Base-by-base conservation (phyloP, 169 alveolate genomes). In the Eimeria praecox region DNA sequence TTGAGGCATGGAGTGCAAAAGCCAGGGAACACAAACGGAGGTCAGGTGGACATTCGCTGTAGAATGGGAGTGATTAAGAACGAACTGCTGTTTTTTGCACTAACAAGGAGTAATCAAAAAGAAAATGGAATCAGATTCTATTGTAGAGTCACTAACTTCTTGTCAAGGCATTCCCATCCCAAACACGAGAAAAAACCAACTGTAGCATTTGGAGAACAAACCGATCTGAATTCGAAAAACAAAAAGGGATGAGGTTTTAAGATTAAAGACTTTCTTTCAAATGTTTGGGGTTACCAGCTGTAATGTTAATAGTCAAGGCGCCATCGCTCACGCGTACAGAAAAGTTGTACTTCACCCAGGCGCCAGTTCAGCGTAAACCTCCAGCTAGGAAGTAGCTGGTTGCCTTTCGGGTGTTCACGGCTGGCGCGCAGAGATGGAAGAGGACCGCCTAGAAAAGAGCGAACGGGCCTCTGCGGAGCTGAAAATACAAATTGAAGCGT, bases 371-470 rank as follows among this genome's bases (percentile, higher is more conserved):
- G 38, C 33, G 30, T 71, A 12, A 8, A 71, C 49, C 14, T 80
- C 33, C 69, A 80, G 38, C 27, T 78, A 49, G 9, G 64, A 24
- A 30, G 30, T 22, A 30, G 52, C 9, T 30, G 80, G 2, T 30
- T 38, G 52, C 91, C 24, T 54, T 83, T 9, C 30, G n/a, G 40
- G 24, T 5, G 30, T 20, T 22, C 8, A 35, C 24, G 52, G 54
- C 24, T 83, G 46, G 40, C 44, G 22, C 54, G 91, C 91, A 83
- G 91, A 49, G n/a, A 27, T 83, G 71, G 77, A 83, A 20, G 75
- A 49, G 91, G 91, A 83, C 56, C 75, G 49, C 8, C 71, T 33
- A 59, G 77, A 83, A 52, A 83, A 83, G 77, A 83, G 91, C 33
- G 91, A 83, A 33, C 52, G 91, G 44, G 49, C 91, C 10, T 49